These are phyloP conservation scores for Esteya vermicola DNA, from an alignment of 2,329 filamentous ascomycete genomes.

Conservation along the genomic window DNA sequence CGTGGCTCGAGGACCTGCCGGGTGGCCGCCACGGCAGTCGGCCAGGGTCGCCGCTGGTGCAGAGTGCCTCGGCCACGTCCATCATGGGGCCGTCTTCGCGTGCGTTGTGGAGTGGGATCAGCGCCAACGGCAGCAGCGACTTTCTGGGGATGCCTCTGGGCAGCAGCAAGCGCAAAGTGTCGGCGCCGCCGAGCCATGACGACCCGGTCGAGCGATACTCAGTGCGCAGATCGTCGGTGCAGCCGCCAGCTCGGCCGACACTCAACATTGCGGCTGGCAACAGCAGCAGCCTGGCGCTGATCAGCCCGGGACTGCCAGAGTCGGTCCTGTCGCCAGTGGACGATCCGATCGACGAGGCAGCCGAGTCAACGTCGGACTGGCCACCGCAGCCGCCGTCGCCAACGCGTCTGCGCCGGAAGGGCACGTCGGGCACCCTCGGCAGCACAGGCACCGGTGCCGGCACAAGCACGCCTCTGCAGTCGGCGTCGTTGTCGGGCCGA, in stretches of 20 bases:
- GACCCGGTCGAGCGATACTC: slow-evolving; percentile 26
- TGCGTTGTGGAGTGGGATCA: no score
- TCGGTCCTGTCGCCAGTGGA: no score
- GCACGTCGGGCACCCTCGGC: no score
- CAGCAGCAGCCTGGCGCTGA: slow-evolving; percentile 12
- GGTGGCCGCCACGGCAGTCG: slow-evolving; percentile 26
- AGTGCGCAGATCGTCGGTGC: slow-evolving; percentile 34
- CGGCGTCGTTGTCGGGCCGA: no score
- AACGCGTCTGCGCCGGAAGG: no score
- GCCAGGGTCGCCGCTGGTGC: slow-evolving; percentile 39
- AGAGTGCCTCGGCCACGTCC: slow-evolving; percentile 5
- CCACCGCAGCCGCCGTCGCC: no score
- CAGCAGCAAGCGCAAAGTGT: slow-evolving; percentile 29
- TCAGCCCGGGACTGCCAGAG: slow-evolving; percentile 21
- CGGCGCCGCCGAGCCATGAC: slow-evolving; percentile 35
- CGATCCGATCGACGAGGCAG: no score
- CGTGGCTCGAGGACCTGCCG: slow-evolving; percentile 38
- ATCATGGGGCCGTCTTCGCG: slow-evolving; percentile 21
- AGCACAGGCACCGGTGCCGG: no score
- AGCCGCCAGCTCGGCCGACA: slow-evolving; percentile 28
- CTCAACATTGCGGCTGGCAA: slow-evolving; percentile 18
- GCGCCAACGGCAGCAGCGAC: slow-evolving; percentile 42
- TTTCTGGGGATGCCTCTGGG: slow-evolving; percentile 30
- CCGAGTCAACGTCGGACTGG: no score
- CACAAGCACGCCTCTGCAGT: no score